Evolutionary conservation across 768 basidiomycete genomes (phyloP), one percentile per base, ranked within the genome.

Genomic region (Crepidotus variabilis): DNA sequence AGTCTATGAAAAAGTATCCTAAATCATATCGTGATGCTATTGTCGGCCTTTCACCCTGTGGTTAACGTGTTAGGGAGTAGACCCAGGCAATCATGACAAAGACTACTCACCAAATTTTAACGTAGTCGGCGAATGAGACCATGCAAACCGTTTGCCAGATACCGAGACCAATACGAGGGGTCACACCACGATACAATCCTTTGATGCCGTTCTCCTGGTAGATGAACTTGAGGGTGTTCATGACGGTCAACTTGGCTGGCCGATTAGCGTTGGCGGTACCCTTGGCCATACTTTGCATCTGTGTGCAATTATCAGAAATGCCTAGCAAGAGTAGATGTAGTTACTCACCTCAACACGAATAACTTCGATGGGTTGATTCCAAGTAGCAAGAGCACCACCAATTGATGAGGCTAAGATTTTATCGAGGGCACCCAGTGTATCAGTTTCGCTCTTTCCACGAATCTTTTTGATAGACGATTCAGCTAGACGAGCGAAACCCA

Each of bases 201-300:
- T 90, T 94, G 67, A 99, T 78, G 53, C 97, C 97, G 70, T 96
- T 98, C 74, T 94, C 92, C 69, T 83, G 86, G 84, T 98, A 98
- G 68, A 99, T 91, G 75, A 93, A 98, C n/a, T 72, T 77, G 55
- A 98, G 75, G 0, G 95, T 98, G 75, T 90, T 96, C 64, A 92
- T 56, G 54, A 98, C 92, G 2, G 94, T 98, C 52, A 92, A 79
- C 72, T 95, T 98, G 45, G 85, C 91, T 1, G 95, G 94, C 48
- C 94, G 87, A 68, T 92, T 92, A 20, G 80, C 80, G 65, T 82
- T 83, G n/a, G 81, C 76, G 5, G 83, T 77, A 10, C 74, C 74
- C 72, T 98, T 98, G 22, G 92, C 86, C 90, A 98, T 98, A 50
- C 94, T 96, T 84, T 99, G 97, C 97, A 99, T 98, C 92, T 97